Percentiles rank a stretch among this genome's conserved stretches.
Conservation (phyloP, 371 early-diverging fungal species). For the Rhizomucor miehei region DNA sequence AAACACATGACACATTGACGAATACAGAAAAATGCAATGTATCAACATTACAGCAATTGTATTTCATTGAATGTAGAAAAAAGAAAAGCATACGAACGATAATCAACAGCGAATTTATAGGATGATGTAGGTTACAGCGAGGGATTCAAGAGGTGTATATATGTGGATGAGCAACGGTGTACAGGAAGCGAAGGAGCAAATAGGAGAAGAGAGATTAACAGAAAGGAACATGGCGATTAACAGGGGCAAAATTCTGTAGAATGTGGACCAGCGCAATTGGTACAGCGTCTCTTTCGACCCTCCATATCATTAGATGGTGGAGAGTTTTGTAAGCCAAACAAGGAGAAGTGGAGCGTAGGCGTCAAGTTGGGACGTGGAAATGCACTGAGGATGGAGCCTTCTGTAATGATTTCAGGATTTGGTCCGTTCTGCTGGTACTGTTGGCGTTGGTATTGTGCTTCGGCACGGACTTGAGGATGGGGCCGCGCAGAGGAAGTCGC, state of each 20-base stretch:
- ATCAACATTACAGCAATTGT: too few relatives aligned
- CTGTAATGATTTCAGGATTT: slow-evolving; percentile 23
- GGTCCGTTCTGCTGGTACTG: background rate
- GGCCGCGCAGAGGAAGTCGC: background rate
- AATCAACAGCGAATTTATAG: too few relatives aligned
- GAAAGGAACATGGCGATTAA: slow-evolving; percentile 8
- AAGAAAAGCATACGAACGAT: too few relatives aligned
- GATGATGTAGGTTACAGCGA: too few relatives aligned
- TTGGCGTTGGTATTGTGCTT: background rate
- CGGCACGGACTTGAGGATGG: background rate
- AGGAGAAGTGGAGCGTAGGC: slow-evolving; percentile 41
- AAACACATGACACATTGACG: too few relatives aligned
- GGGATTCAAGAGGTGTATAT: too few relatives aligned
- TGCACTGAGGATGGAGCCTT: slow-evolving; percentile 31
- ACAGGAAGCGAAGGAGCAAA: too few relatives aligned
- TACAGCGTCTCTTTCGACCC: slow-evolving; percentile 20
- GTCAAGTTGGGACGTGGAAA: slow-evolving; percentile 50
- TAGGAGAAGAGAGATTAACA: too few relatives aligned
- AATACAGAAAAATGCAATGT: too few relatives aligned
- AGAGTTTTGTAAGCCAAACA: slow-evolving; percentile 31
- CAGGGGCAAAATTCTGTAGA: slow-evolving; percentile 50
- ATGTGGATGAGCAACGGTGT: too few relatives aligned
- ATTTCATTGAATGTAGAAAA: too few relatives aligned
- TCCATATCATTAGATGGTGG: slow-evolving; percentile 14
- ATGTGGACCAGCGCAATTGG: slow-evolving; percentile 50